phyloP scores from a whole-genome alignment of 768 basidiomycete genomes.

The Flagelloscypha sp. region DNA sequence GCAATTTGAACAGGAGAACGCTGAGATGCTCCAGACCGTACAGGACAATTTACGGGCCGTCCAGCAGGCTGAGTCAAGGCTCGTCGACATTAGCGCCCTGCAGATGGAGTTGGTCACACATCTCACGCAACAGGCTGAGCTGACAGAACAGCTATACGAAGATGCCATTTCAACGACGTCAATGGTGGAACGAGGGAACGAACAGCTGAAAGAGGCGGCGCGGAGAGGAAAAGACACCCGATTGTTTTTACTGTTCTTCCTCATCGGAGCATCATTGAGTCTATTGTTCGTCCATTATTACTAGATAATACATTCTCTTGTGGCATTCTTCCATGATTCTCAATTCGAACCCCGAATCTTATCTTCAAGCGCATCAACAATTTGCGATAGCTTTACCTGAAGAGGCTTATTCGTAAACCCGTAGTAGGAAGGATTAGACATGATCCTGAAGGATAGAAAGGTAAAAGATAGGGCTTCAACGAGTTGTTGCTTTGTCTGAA shows the following conservation, averaged over 20 bases:
- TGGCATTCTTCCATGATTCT: too few relatives aligned
- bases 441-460: slow-evolving; percentile 63
- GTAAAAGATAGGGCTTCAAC: slow-evolving; percentile 78
- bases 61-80: slow-evolving; percentile 82
- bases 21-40: slow-evolving; percentile 72
- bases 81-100: slow-evolving; percentile 88
- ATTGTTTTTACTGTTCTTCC: slow-evolving; percentile 84
- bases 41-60: slow-evolving; percentile 85
- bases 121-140: slow-evolving; percentile 80
- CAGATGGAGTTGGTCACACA: slow-evolving; percentile 90
- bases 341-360: too few relatives aligned
- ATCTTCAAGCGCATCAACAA: slow-evolving; percentile 49
- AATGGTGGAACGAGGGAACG: slow-evolving; percentile 83
- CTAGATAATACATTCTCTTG: slow-evolving; percentile 30
- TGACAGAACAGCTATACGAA: slow-evolving; percentile 90
- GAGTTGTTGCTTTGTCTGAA: slow-evolving; percentile 52
- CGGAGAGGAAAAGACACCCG: slow-evolving; percentile 81
- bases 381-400: slow-evolving; percentile 55
- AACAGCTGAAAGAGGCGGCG: slow-evolving; percentile 83
- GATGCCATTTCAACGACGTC: slow-evolving; percentile 86
- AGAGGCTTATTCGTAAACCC: slow-evolving; percentile 37
- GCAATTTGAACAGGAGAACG: slow-evolving; percentile 91
- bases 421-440: slow-evolving; percentile 82
- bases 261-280: slow-evolving; percentile 86
- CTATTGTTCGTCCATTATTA: slow-evolving; percentile 92